These are phyloP conservation scores for Allium cepa DNA, from an alignment of 106 monocot species.

Conservation along the genomic window DNA sequence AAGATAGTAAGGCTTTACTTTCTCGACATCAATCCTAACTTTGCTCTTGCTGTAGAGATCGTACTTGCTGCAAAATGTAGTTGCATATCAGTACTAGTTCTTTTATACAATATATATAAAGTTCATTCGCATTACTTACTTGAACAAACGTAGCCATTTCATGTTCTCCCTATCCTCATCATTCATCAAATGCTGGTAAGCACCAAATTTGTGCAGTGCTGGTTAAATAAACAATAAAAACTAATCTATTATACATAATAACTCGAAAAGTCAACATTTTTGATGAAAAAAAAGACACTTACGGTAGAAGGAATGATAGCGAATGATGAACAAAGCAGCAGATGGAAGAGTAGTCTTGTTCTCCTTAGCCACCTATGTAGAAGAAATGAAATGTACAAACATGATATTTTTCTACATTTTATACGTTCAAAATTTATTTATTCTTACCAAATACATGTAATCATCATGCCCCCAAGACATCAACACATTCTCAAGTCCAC, in stretches of 20 bases:
- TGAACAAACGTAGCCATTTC: slow-evolving; percentile 85
- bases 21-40: too few species aligned
- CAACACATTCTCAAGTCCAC: too few species aligned
- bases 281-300: slow-evolving; percentile 13
- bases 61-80: slow-evolving; percentile 58
- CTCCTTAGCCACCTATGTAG: too few species aligned
- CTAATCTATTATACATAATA: neutral
- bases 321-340: too few species aligned
- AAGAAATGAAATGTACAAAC: too few species aligned
- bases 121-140: slow-evolving; percentile 23
- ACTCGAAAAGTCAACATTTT: neutral
- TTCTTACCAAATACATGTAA: too few species aligned
- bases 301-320: too few species aligned
- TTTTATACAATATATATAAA: neutral
- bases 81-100: neutral
- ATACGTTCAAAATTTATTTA: too few species aligned
- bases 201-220: slow-evolving; percentile 81
- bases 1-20: slow-evolving; percentile 75
- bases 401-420: too few species aligned
- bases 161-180: slow-evolving; percentile 81
- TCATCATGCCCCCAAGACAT: too few species aligned
- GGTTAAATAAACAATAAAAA: neutral
- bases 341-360: too few species aligned
- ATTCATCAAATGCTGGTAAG: slow-evolving; percentile 74
- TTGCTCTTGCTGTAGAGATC: slow-evolving; percentile 97